Evolutionary conservation across 2,329 filamentous ascomycete genomes (phyloP), one percentile per base, ranked within the genome.

Genomic region (Fonsecaea erecta): DNA sequence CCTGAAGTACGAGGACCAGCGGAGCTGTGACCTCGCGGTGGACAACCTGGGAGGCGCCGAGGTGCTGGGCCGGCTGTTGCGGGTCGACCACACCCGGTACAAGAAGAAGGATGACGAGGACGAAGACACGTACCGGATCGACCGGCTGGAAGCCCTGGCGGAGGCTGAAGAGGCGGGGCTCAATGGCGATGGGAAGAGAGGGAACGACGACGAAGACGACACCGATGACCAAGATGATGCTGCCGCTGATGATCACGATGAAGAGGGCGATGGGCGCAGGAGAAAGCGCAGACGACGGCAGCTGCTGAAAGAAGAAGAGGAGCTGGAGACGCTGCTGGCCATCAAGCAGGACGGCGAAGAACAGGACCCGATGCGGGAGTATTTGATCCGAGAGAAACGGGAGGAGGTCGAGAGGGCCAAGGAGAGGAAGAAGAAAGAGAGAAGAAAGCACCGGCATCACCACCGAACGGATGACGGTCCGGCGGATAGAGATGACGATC

Each of bases 1-100:
- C 84, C 84, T 99, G 64, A 99, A 99, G 76, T 99, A 98, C 78
- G 95, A 99, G 77, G 94, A 99, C 78, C 95, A 99, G 81, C 86
- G 94, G 71, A 97, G 93, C 79, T 96, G 92, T 68, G 94, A 98
- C 78, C 81, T 99, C 48, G 95, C 96, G 0, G 96, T 99, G 9
- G 95, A 99, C 79, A 99, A 99, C 76, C 81, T 99, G 4, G 91
- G 93, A 43, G 95, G 95, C 34, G 90, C 93, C 8, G 90, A 88
- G 32, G 88, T 99, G 18, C 83, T 91, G 75, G 93, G 93, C 1
- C 85, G 93, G 48, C 79, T 94, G 64, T 79, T 99, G 48, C 87
- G 90, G 65, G 95, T 99, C 12, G 95, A 99, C 76, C 95, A 99
- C 78, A 91, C 93, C 28, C 83, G 93, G 60, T 99, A 99, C 79